Evolutionary conservation across 1,284 basidiomycete species (phyloP), one percentile per base, ranked within the genome.

Genomic region (Trametes sp.): DNA sequence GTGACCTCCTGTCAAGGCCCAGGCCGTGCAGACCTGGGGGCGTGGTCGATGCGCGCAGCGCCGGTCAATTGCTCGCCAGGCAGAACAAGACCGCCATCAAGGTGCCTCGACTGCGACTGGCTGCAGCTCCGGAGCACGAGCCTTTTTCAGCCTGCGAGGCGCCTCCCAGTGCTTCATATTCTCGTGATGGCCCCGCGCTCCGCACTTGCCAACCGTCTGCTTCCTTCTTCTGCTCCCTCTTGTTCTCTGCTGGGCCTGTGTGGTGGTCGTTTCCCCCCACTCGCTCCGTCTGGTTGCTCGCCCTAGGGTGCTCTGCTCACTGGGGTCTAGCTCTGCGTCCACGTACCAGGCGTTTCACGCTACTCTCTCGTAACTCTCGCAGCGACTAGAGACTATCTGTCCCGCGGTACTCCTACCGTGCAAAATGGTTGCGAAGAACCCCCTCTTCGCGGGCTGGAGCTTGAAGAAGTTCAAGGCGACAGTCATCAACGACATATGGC

Each of bases 401-500:
- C 35, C 28, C 50, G 19, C 36, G 35, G 51, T 53, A n/a, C 51
- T n/a, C 36, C 4, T 11, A 44, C 52, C 38, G 26, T 21, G 19
- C 26, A 42, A 48, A 21, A 76, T 76, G 75, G 73, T 73, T 50
- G 69, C 73, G 8, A 49, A 66, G 38, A 74, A 74, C 52, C 73
- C 74, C 13, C 67, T 75, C 16, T 74, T 75, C 64, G 57, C 63
- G n/a, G 69, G 69, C 56, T 67, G 63, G 59, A 70, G 64, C 48
- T 54, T 80, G 54, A 84, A 83, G 70, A 84, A 82, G 69, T 85
- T 87, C 73, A 78, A 84, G 64, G 85, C 86, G 5, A 88, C 86
- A 0, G 84, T 88, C 62, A 77, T 87, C 51, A 86, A 86, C 70
- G 85, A 87, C 69, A 85, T 87, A 21, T 88, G 85, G 85, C 85